phyloP scores from a whole-genome alignment of 805 yeast genomes.

The Blastobotrys chiropterorum region DNA sequence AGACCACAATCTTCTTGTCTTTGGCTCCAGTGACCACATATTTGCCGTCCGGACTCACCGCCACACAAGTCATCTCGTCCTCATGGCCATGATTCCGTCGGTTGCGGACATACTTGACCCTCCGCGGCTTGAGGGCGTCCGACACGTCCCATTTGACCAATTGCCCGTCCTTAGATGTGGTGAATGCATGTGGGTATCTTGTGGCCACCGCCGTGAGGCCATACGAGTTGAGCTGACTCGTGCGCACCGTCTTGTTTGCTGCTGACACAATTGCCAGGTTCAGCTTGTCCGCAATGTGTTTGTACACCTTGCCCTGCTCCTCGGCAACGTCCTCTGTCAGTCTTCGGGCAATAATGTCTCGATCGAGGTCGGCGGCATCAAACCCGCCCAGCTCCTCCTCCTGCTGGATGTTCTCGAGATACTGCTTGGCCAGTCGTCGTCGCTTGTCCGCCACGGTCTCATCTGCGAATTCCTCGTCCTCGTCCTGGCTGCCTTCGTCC shows the following conservation, averaged over 20 bases:
- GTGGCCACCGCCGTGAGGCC: slow-evolving; percentile 40
- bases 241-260: slow-evolving; percentile 4
- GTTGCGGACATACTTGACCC: slow-evolving; percentile 55
- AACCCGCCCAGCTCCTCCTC: slow-evolving; percentile 49
- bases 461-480: slow-evolving; percentile 10
- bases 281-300: slow-evolving; percentile 52
- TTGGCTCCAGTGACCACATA: slow-evolving; percentile 87
- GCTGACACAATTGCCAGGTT: slow-evolving; percentile 31
- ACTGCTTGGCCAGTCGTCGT: slow-evolving; percentile 89
- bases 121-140: slow-evolving; percentile 52
- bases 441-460: slow-evolving; percentile 92
- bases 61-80: slow-evolving; percentile 69
- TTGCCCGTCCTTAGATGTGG: slow-evolving; percentile 76
- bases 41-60: slow-evolving; percentile 81
- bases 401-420: slow-evolving; percentile 67
- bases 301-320: slow-evolving; percentile 75
- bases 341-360: slow-evolving; percentile 75
- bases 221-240: slow-evolving; percentile 23
- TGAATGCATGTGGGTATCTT: slow-evolving; percentile 57
- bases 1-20: slow-evolving; percentile 73
- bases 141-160: slow-evolving; percentile 74
- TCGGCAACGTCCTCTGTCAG: slow-evolving; percentile 87
- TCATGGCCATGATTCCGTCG: slow-evolving; percentile 59
- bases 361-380: slow-evolving; percentile 87
- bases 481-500: slow-evolving; percentile 20